phyloP scores from a whole-genome alignment of 2,329 filamentous ascomycete species.

The Niveomyces coronatus region DNA sequence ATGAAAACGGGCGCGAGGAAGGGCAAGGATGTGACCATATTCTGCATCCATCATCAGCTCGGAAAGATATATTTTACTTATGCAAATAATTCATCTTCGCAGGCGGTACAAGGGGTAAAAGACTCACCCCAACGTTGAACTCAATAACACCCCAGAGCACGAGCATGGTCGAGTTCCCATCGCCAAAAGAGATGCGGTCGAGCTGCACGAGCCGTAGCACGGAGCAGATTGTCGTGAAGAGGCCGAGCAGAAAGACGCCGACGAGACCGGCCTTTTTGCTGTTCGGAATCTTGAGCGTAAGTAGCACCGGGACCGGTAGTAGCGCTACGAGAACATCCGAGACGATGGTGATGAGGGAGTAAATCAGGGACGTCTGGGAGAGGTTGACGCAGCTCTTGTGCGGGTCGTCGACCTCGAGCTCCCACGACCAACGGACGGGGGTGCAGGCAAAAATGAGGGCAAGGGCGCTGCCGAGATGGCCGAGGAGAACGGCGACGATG shows the following conservation, averaged over 20 bases:
- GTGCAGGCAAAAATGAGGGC: slow-evolving; percentile 40
- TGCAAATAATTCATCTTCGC: neutral
- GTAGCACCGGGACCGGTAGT: slow-evolving; percentile 38
- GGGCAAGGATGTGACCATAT: slow-evolving; percentile 35
- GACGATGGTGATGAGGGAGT: slow-evolving; percentile 40
- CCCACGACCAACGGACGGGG: slow-evolving; percentile 37
- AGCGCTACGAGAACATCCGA: slow-evolving; percentile 41
- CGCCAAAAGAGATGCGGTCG: slow-evolving; percentile 36
- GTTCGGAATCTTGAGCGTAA: slow-evolving; percentile 35
- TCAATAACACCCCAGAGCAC: slow-evolving; percentile 47
- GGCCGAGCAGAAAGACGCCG: slow-evolving; percentile 39
- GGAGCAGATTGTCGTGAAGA: slow-evolving; percentile 46
- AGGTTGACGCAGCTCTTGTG: slow-evolving; percentile 32
- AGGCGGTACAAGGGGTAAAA: too few relatives aligned
- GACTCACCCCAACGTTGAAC: slow-evolving; percentile 38
- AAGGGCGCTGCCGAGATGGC: slow-evolving; percentile 38
- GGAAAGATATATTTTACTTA: neutral
- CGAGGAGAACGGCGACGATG: slow-evolving; percentile 31
- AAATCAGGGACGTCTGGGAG: slow-evolving; percentile 38
- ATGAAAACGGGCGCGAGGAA: slow-evolving; percentile 35
- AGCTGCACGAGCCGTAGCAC: slow-evolving; percentile 42
- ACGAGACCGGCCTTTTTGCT: slow-evolving; percentile 41
- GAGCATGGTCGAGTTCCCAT: slow-evolving; percentile 46
- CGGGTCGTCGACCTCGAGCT: slow-evolving; percentile 17
- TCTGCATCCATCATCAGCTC: too few relatives aligned